phyloP scores from a whole-genome alignment of 2,329 filamentous ascomycete genomes.

The Colletotrichum euphorbiae region DNA sequence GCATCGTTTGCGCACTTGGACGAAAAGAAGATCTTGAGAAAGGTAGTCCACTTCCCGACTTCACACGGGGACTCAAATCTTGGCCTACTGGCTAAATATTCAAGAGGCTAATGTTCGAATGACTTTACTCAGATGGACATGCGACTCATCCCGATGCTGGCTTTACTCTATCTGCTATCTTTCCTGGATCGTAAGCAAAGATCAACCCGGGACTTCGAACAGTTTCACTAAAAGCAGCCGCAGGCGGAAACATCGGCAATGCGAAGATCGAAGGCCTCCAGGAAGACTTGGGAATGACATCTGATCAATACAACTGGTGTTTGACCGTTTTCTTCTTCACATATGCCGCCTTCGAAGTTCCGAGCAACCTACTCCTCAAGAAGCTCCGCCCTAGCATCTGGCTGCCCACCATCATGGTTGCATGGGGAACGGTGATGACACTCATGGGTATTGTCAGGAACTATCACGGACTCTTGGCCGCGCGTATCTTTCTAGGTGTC shows the following conservation, averaged over 20 bases:
- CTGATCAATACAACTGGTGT: slow-evolving; percentile 77
- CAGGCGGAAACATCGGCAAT: slow-evolving; percentile 72
- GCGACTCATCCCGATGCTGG: slow-evolving; percentile 70
- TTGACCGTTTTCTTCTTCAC: slow-evolving; percentile 83
- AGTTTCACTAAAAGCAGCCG: not conserved
- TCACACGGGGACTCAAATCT: not conserved
- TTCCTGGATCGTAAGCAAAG: slow-evolving; percentile 69
- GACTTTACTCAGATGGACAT: slow-evolving; percentile 58
- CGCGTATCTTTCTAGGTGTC: slow-evolving; percentile 72
- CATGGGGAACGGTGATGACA: slow-evolving; percentile 63
- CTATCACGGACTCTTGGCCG: slow-evolving; percentile 59
- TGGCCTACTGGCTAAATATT: not conserved
- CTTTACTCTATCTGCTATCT: slow-evolving; percentile 74
- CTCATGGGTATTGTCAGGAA: slow-evolving; percentile 65
- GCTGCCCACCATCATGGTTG: slow-evolving; percentile 80
- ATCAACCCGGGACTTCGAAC: fast-evolving
- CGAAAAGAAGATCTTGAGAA: slow-evolving; percentile 70
- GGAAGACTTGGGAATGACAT: slow-evolving; percentile 66
- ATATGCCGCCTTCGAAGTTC: slow-evolving; percentile 79
- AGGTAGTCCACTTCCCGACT: slow-evolving; percentile 49
- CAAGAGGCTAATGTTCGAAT: not conserved
- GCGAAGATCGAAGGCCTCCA: slow-evolving; percentile 72
- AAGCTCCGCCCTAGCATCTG: slow-evolving; percentile 78
- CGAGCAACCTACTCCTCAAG: slow-evolving; percentile 84
- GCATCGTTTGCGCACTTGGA: slow-evolving; percentile 54